Percentiles rank a stretch among this genome's conserved stretches.
These are phyloP conservation scores for Ophiocordyceps camponoti-saundersi DNA, from an alignment of 2,329 filamentous ascomycete genomes.

Conservation along the genomic window DNA sequence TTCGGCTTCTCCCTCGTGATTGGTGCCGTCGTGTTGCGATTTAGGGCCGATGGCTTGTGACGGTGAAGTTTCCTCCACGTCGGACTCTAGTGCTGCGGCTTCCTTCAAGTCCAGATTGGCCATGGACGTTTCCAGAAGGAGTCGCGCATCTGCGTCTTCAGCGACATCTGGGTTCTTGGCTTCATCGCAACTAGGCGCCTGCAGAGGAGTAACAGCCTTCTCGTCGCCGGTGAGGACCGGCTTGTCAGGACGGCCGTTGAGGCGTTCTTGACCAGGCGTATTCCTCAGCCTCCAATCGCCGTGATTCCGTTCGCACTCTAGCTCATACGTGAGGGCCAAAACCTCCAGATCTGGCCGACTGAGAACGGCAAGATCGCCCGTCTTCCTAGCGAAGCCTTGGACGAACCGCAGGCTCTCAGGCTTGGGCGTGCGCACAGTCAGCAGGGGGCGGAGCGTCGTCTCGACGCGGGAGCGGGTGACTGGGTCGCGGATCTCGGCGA, in stretches of 20 bases:
- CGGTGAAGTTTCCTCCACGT: background rate
- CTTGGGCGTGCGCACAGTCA: constrained; percentile 58
- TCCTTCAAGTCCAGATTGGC: constrained; percentile 8
- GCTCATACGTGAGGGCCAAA: constrained; percentile 77
- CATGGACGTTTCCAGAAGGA: constrained; percentile 5
- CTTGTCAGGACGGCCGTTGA: constrained; percentile 44
- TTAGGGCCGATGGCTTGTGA: too few relatives aligned
- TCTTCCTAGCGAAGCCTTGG: constrained; percentile 71
- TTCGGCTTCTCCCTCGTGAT: constrained; percentile 3
- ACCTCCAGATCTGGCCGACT: constrained; percentile 82
- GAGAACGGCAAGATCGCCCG: constrained; percentile 75
- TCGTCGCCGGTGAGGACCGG: background rate
- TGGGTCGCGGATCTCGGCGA: constrained; percentile 76
- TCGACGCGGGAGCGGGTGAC: constrained; percentile 67
- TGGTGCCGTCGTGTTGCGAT: background rate
- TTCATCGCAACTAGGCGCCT: background rate
- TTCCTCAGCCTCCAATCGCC: constrained; percentile 74
- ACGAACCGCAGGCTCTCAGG: constrained; percentile 67
- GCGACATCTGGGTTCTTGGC: constrained; percentile 8
- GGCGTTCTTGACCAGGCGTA: constrained; percentile 58
- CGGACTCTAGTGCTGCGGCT: background rate
- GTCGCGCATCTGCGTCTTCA: background rate
- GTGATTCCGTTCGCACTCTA: constrained; percentile 84
- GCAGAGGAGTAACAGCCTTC: background rate
- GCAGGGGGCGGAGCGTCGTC: constrained; percentile 69